Evolutionary conservation across 441 rosid species (phyloP).

Genomic region (Daphne laureola): DNA sequence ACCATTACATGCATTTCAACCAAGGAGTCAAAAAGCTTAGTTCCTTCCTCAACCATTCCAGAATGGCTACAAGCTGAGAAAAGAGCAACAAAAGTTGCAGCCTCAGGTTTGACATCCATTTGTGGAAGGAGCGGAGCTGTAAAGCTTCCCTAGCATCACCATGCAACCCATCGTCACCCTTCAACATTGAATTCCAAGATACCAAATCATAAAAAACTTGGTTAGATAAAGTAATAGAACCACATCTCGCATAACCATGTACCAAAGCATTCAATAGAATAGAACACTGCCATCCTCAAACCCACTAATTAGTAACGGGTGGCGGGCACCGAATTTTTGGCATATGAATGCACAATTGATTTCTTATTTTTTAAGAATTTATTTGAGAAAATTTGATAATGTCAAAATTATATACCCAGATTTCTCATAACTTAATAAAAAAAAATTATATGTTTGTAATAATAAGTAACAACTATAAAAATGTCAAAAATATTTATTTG

Average conservation of each 20-base stretch:
- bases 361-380: too few relatives aligned
- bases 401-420: too few relatives aligned
- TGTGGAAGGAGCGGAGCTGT: conserved; percentile 38
- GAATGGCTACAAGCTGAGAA: conserved; percentile 83
- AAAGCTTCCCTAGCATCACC: conserved; percentile 61
- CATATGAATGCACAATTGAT: too few relatives aligned
- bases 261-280: conserved; percentile 58
- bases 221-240: conserved; percentile 43
- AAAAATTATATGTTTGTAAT: too few relatives aligned
- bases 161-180: conserved; percentile 59
- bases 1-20: conserved; percentile 25
- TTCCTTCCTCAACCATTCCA: conserved; percentile 66
- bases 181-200: conserved; percentile 78
- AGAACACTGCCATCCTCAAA: conserved; percentile 37
- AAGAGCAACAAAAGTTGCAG: conserved; percentile 62
- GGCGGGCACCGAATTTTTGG: too few relatives aligned
- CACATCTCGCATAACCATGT: conserved; percentile 72
- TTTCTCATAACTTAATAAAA: too few relatives aligned
- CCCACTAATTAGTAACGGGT: too few relatives aligned
- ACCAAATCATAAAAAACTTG: conserved; percentile 55
- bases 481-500: too few relatives aligned
- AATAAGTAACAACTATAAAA: too few relatives aligned
- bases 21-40: conserved; percentile 48
- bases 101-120: conserved; percentile 55
- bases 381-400: too few relatives aligned